These are phyloP conservation scores for Fusarium camptoceras DNA, from an alignment of 2,329 filamentous ascomycete genomes.

Conservation along the genomic window DNA sequence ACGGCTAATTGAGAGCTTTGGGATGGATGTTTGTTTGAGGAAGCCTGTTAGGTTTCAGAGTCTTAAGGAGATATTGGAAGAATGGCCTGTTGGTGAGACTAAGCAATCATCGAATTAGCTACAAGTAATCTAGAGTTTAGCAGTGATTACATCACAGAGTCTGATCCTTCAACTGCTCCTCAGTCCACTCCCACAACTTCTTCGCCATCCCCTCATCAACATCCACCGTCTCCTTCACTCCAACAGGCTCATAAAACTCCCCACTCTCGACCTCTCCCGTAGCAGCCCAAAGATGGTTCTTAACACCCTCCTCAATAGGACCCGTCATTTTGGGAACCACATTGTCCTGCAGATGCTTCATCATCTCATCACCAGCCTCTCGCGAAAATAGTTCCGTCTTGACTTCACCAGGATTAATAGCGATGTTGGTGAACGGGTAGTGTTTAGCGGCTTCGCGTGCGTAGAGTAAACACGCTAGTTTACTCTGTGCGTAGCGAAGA, in stretches of 20 bases:
- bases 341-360: background rate
- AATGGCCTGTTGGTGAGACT: background rate
- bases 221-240: background rate
- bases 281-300: slow-evolving; percentile 15
- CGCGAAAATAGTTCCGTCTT: background rate
- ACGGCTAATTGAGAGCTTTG: background rate
- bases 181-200: slow-evolving; percentile 13
- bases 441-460: background rate
- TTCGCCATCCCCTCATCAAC: background rate
- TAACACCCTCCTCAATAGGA: background rate
- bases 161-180: background rate
- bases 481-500: background rate
- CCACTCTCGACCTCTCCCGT: background rate
- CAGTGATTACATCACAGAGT: background rate
- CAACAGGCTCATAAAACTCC: slow-evolving; percentile 15
- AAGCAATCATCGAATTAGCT: no score
- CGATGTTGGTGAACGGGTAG: background rate
- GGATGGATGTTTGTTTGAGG: slow-evolving; percentile 1
- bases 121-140: background rate
- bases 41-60: background rate
- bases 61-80: background rate
- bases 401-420: slow-evolving; percentile 12
- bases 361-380: background rate
- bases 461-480: background rate
- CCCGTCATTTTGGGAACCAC: accelerated